These are phyloP conservation scores for Solanum sitiens DNA, from an alignment of 257 asterid genomes.

Conservation along the genomic window DNA sequence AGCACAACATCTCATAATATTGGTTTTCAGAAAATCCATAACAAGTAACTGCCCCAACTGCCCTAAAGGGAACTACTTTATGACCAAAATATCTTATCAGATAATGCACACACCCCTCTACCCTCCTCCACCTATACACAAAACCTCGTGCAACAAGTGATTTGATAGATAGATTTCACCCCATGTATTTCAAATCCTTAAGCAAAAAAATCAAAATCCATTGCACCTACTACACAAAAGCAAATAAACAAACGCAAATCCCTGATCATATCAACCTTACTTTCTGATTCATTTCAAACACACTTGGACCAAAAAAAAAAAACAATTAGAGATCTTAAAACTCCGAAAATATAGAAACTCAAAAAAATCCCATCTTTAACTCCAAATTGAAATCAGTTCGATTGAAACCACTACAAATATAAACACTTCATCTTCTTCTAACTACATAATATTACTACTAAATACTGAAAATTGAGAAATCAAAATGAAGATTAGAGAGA, in stretches of 20 bases:
- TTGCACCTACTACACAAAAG: neutral
- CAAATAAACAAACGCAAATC: neutral
- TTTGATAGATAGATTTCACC: neutral
- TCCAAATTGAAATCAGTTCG: neutral
- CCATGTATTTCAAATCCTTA: neutral
- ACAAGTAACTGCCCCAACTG: neutral
- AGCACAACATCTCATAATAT: neutral
- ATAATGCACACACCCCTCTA: neutral
- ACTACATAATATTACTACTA: neutral
- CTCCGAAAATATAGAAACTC: neutral
- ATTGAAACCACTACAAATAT: neutral
- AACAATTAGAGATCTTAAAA: neutral
- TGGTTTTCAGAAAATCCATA: neutral
- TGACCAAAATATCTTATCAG: neutral
- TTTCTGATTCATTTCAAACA: neutral
- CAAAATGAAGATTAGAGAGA: neutral
- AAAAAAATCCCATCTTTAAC: neutral
- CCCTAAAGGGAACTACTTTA: neutral
- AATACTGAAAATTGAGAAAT: neutral
- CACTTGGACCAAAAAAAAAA: neutral
- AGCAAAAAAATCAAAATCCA: neutral
- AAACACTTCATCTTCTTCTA: neutral
- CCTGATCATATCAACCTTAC: neutral
- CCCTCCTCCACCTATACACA: neutral
- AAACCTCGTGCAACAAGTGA: neutral